Conservation (phyloP, 164 flowering plant species). For the Liriodendron chinense region DNA sequence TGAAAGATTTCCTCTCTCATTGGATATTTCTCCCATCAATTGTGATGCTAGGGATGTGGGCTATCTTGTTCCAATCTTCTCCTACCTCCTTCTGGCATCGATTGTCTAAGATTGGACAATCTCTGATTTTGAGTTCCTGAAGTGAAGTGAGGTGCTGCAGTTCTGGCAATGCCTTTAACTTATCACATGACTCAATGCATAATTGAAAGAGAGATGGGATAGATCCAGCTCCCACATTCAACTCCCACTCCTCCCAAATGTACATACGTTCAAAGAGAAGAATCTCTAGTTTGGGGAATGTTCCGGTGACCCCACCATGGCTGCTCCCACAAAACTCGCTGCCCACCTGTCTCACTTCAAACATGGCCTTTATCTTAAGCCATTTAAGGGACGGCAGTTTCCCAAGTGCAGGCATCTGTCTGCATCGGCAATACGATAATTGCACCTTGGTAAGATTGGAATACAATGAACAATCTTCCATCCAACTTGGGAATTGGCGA, state of each 20-base stretch:
- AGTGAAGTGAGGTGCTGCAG: not conserved
- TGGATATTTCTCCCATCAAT: not conserved
- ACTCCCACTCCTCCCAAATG: not conserved
- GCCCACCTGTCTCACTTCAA: not conserved
- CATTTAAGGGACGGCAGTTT: not conserved
- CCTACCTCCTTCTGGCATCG: not conserved
- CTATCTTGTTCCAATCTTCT: constrained; percentile 2
- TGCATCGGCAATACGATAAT: not conserved
- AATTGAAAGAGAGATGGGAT: not conserved
- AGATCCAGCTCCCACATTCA: not conserved
- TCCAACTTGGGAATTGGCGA: not conserved
- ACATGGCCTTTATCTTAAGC: not conserved
- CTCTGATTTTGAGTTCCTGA: not conserved
- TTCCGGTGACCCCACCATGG: too few relatives aligned
- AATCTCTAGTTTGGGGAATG: not conserved
- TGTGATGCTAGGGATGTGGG: not conserved
- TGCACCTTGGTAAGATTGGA: not conserved
- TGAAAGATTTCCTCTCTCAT: too few relatives aligned
- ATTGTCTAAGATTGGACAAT: not conserved
- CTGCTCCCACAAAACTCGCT: not conserved
- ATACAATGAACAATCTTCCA: not conserved
- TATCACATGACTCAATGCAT: not conserved
- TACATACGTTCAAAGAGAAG: not conserved
- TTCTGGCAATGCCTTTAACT: not conserved
- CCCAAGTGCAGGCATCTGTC: not conserved